phyloP scores from a whole-genome alignment of 164 flowering plant species.

The Aristolochia californica region DNA sequence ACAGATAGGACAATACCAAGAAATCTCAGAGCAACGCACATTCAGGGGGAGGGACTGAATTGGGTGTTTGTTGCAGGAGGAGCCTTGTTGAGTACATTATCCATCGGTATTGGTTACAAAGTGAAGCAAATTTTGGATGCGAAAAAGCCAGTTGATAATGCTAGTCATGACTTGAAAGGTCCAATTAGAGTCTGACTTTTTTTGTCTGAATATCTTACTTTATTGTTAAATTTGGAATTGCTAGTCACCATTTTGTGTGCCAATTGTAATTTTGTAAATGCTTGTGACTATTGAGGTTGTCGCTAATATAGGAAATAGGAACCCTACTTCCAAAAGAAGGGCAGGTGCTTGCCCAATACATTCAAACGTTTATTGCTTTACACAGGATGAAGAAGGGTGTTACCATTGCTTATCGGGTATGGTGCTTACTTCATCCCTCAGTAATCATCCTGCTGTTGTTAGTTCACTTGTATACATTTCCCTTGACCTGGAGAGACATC shows the following conservation, averaged over 20 bases:
- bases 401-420: slow-evolving; percentile 61
- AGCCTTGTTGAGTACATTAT: slow-evolving; percentile 79
- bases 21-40: slow-evolving; percentile 25
- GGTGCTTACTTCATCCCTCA: no score
- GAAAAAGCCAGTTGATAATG: slow-evolving; percentile 30
- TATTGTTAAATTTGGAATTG: neutral
- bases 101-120: slow-evolving; percentile 79
- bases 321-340: slow-evolving; percentile 31
- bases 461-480: no score
- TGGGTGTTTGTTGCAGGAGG: slow-evolving; percentile 92
- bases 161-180: slow-evolving; percentile 31
- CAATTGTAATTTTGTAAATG: neutral
- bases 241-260: slow-evolving; percentile 5
- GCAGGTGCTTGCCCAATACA: slow-evolving; percentile 31
- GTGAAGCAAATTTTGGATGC: slow-evolving; percentile 65
- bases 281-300: slow-evolving; percentile 9
- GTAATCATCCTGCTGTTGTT: no score
- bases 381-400: slow-evolving; percentile 49
- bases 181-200: neutral
- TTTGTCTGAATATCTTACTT: neutral
- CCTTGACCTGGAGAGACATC: no score
- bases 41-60: slow-evolving; percentile 60
- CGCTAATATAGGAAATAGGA: slow-evolving; percentile 39
- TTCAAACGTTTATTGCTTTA: slow-evolving; percentile 44
- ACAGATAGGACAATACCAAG: slow-evolving; percentile 26